Conservation (phyloP, 1,284 basidiomycete genomes). For the Melampsora larici-populina region DNA sequence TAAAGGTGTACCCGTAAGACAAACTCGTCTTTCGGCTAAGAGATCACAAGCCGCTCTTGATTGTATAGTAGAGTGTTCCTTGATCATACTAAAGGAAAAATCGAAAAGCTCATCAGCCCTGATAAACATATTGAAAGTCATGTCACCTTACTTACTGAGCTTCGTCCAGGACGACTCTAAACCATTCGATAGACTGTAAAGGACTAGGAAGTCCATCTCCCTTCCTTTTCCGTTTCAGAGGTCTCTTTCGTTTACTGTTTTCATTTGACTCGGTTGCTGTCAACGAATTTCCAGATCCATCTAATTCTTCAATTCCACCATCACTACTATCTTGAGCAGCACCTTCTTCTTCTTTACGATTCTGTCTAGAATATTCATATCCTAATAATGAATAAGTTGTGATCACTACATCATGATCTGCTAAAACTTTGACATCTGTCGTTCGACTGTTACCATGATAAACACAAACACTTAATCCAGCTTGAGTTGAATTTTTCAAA, state of each 20-base stretch:
- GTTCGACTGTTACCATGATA: slow-evolving; percentile 92
- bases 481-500: neutral
- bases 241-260: slow-evolving; percentile 16
- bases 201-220: slow-evolving; percentile 66
- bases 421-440: slow-evolving; percentile 75
- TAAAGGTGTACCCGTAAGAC: slow-evolving; percentile 93
- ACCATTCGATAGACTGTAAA: slow-evolving; percentile 96
- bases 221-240: slow-evolving; percentile 40
- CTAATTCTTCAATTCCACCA: slow-evolving; percentile 28
- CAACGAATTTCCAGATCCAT: slow-evolving; percentile 24
- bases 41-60: slow-evolving; percentile 93
- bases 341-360: slow-evolving; percentile 36
- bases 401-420: slow-evolving; percentile 93
- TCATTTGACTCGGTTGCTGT: neutral
- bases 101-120: neutral
- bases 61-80: slow-evolving; percentile 88
- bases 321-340: slow-evolving; percentile 33
- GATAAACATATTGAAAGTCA: neutral
- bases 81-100: slow-evolving; percentile 71
- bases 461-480: slow-evolving; percentile 72
- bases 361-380: slow-evolving; percentile 87
- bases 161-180: slow-evolving; percentile 94
- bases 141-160: slow-evolving; percentile 74
- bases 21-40: slow-evolving; percentile 84
- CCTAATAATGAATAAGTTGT: slow-evolving; percentile 95